Evolutionary conservation across 2,329 filamentous ascomycete species (phyloP).

Genomic region (Sarocladiaceae sp.): DNA sequence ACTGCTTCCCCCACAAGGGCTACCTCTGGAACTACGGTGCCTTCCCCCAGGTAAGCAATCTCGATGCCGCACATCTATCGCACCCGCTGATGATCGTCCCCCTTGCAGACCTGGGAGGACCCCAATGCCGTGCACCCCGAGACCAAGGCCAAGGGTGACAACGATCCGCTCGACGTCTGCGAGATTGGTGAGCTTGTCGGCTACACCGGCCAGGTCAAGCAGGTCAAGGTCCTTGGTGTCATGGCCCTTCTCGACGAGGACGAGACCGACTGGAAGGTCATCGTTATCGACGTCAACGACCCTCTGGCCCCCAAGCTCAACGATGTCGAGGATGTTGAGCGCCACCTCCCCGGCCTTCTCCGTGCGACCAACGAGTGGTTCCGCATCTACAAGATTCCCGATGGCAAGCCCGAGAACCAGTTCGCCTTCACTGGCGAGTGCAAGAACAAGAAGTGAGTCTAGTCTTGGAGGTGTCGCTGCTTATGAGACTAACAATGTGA

Average conservation of each 20-base stretch:
- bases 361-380: constrained; percentile 99
- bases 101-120: constrained; percentile 92
- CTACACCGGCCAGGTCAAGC: constrained; percentile 95
- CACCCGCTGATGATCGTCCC: too few species aligned
- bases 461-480: not conserved
- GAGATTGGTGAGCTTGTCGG: constrained; percentile 98
- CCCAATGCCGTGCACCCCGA: constrained; percentile 93
- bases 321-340: constrained; percentile 98
- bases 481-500: constrained; percentile 12
- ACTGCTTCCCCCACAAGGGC: constrained; percentile 99
- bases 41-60: constrained; percentile 77
- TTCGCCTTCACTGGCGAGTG: constrained; percentile 99
- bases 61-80: too few species aligned
- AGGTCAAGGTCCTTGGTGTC: constrained; percentile 98
- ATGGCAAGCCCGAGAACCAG: constrained; percentile 99
- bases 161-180: constrained; percentile 98
- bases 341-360: constrained; percentile 92
- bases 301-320: constrained; percentile 93
- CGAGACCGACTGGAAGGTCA: constrained; percentile 99
- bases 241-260: constrained; percentile 99
- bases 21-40: constrained; percentile 99
- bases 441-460: constrained; percentile 91
- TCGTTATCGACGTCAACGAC: constrained; percentile 98
- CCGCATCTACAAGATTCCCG: constrained; percentile 99
- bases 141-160: constrained; percentile 99